phyloP scores from a whole-genome alignment of 306 rosid species.

The Malus sieversii region DNA sequence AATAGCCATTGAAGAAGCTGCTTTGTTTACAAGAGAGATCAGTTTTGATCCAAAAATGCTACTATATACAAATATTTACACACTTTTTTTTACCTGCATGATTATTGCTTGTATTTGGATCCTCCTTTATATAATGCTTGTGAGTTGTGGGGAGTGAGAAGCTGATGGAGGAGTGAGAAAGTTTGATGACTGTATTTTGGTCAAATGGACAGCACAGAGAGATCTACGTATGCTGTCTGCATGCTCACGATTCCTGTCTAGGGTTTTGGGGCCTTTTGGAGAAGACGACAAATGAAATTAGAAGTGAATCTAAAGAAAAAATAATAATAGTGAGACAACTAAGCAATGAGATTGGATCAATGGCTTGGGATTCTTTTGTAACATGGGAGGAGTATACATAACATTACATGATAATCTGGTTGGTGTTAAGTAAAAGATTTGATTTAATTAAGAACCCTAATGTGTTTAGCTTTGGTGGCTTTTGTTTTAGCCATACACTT shows the following conservation, averaged over 20 bases:
- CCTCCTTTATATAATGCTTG: conserved; percentile 14
- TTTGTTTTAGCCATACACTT: conserved; percentile 39
- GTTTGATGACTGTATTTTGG: conserved; percentile 23
- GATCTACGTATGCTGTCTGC: conserved; percentile 62
- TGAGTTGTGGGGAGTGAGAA: conserved; percentile 11
- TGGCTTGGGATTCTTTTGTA: conserved; percentile 50
- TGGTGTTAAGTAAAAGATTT: conserved; percentile 1
- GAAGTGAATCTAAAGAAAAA: conserved; percentile 60
- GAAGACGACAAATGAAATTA: conserved; percentile 57
- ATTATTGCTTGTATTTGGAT: background rate
- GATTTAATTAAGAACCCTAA: conserved; percentile 4
- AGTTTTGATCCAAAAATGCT: background rate
- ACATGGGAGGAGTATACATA: conserved; percentile 41
- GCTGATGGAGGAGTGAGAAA: background rate
- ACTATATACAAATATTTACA: background rate
- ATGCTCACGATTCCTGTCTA: conserved; percentile 65
- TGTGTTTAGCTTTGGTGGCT: conserved; percentile 39
- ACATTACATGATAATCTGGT: conserved; percentile 35
- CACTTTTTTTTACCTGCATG: conserved; percentile 28
- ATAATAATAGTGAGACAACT: conserved; percentile 47
- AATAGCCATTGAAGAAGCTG: conserved; percentile 62
- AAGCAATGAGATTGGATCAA: conserved; percentile 47
- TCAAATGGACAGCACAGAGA: conserved; percentile 45
- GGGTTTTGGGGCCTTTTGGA: conserved; percentile 26
- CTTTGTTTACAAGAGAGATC: conserved; percentile 8